Conservation (phyloP, 306 rosid species). For the Vigna mungo region DNA sequence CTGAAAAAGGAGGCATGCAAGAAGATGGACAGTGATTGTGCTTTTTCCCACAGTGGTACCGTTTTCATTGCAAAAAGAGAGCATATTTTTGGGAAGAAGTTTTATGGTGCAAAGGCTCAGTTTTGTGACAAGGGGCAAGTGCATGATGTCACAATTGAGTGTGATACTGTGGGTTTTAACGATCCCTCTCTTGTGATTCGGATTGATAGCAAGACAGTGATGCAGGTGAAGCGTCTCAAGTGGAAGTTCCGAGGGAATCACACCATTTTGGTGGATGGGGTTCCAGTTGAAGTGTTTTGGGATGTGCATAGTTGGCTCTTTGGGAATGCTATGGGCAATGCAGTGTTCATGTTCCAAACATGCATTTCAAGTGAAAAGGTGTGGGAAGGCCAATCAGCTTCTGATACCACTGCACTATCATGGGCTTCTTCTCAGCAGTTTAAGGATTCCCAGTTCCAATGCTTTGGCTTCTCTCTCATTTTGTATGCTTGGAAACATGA, state of each 20-base stretch:
- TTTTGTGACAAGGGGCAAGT: conserved; percentile 72
- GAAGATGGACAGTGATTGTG: conserved; percentile 55
- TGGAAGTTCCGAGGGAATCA: conserved; percentile 92
- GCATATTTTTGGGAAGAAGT: conserved; percentile 77
- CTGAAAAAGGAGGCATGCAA: conserved; percentile 61
- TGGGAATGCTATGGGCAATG: conserved; percentile 72
- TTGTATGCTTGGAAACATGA: conserved; percentile 93
- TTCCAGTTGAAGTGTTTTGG: conserved; percentile 85
- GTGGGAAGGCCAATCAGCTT: conserved; percentile 50
- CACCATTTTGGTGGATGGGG: conserved; percentile 78
- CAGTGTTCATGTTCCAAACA: conserved; percentile 92
- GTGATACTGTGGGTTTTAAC: conserved; percentile 65
- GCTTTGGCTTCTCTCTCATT: conserved; percentile 78
- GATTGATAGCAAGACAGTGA: conserved; percentile 73
- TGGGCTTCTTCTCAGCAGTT: conserved; percentile 63
- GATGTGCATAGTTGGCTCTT: conserved; percentile 94
- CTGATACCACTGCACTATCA: conserved; percentile 56
- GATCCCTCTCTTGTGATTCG: conserved; percentile 79
- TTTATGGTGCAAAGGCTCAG: conserved; percentile 69
- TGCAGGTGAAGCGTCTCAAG: conserved; percentile 79
- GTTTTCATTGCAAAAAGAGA: conserved; percentile 73
- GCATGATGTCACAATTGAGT: conserved; percentile 78
- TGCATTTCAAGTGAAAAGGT: conserved; percentile 58
- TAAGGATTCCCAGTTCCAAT: conserved; percentile 63
- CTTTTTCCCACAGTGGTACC: conserved; percentile 50